Evolutionary conservation across 768 basidiomycete species (phyloP), one percentile per base, ranked within the genome.

Genomic region (Mycena alexandri): DNA sequence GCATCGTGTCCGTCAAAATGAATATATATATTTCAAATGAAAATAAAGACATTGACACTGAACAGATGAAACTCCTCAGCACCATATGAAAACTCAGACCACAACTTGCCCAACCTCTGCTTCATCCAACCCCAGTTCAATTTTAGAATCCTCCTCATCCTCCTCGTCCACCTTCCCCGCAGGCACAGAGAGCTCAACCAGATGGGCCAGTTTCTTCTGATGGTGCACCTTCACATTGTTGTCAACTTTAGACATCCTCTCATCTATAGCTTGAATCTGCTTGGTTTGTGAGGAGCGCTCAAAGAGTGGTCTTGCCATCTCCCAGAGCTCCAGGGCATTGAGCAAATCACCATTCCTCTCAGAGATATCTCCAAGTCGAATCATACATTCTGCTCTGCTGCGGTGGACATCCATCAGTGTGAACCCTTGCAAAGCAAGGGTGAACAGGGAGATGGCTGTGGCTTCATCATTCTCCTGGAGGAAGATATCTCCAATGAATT

Each of bases 401-500:
- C 50, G 50, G 25, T 51, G 50, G 10, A 51, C 50, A 19, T 51
- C 50, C 50, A 51, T 24, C 22, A 24, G 25, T 8, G 50, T 51
- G 50, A 51, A 51, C 0, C 50, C 50, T 22, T 51, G 22, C 50
- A 51, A 51, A 2, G 22, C 50, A 14, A 48, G 16, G 3, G 46
- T 48, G 46, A 48, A 48, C 46, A 48, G n/a, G 46, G 16, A 17
- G 11, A 33, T 51, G 50, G 50, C 50, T 14, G 50, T 51, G 24
- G 14, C 12, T 14, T 51, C 50, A 8, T 51, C 50, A 24, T 24
- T 33, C 50, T 51, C 22, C 22, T 24, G 22, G 25, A 25, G 14
- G 50, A 51, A 51, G 50, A 25, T 13, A 19, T 33, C 50, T 16
- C 50, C 25, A 22, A 51, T 14, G 12, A 51, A 25, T 19, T 25